These are phyloP conservation scores for Lactarius vividus DNA, from an alignment of 768 basidiomycete genomes.

Conservation along the genomic window DNA sequence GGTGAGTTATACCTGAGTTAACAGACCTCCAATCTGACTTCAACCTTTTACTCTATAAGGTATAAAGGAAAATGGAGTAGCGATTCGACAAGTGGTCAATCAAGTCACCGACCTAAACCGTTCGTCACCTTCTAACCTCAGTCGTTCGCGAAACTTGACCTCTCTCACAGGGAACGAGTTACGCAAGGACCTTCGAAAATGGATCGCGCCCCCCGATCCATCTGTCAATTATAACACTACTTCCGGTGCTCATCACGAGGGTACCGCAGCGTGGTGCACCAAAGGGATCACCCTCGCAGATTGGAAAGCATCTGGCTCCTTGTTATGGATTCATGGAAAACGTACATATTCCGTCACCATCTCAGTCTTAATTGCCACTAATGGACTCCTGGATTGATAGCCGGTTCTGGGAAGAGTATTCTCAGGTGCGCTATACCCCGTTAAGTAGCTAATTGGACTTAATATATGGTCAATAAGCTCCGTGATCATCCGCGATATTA, in stretches of 20 bases:
- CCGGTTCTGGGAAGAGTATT: background rate
- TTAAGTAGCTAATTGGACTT: background rate
- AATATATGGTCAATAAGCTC: background rate
- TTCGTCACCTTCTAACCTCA: background rate
- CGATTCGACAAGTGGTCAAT: background rate
- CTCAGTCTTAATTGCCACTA: background rate
- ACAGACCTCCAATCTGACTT: background rate
- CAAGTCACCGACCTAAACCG: background rate
- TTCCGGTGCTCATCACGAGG: background rate
- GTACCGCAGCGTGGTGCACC: background rate
- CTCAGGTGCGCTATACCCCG: background rate
- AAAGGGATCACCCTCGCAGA: background rate
- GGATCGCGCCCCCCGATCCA: background rate
- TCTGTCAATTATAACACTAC: background rate
- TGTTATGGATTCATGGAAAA: background rate
- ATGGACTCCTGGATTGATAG: background rate
- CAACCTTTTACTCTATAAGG: background rate
- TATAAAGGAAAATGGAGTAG: background rate
- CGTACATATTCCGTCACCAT: background rate
- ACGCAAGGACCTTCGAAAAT: background rate
- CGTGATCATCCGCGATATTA: background rate
- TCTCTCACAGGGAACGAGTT: background rate
- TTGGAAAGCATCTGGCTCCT: background rate
- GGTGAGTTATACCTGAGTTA: background rate
- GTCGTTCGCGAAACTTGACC: background rate